Evolutionary conservation across 441 rosid species (phyloP).

Genomic region (Euphorbia schlechtendalii): DNA sequence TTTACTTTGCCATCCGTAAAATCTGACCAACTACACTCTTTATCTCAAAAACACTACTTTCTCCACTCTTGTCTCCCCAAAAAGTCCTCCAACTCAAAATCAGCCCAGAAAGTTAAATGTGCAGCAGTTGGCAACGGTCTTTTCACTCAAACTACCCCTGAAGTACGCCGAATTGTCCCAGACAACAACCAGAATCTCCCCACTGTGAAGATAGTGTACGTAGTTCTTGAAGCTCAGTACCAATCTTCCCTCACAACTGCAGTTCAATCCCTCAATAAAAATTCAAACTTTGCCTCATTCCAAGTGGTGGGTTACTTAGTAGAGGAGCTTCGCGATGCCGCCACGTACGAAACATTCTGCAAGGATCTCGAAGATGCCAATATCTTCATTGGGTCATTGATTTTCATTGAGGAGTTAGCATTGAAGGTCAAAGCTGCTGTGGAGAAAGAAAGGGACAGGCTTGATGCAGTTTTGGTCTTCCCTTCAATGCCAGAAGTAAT

Average conservation of each 20-base stretch:
- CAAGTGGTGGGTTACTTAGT: conserved; percentile 93
- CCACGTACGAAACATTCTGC: conserved; percentile 66
- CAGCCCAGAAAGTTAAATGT: conserved; percentile 48
- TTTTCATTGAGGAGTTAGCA: conserved; percentile 92
- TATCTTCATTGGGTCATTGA: conserved; percentile 87
- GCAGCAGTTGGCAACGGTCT: conserved; percentile 76
- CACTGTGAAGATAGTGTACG: conserved; percentile 77
- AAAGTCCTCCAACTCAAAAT: conserved; percentile 36
- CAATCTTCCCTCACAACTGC: conserved; percentile 79
- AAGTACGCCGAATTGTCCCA: conserved; percentile 84
- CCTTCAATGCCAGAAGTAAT: conserved; percentile 99
- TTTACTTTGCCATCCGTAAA: conserved; percentile 60
- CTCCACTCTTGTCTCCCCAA: conserved; percentile 71
- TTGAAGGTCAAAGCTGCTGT: conserved; percentile 80
- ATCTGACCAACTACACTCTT: conserved; percentile 61
- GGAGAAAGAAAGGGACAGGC: conserved; percentile 91
- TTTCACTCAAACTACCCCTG: conserved; percentile 86
- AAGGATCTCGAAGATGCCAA: conserved; percentile 84
- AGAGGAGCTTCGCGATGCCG: conserved; percentile 69
- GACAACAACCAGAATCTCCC: conserved; percentile 58
- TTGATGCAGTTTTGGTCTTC: conserved; percentile 93
- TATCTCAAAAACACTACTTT: conserved; percentile 65
- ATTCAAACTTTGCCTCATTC: conserved; percentile 49
- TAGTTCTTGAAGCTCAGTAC: conserved; percentile 97
- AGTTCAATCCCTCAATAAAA: conserved; percentile 61